Base-by-base conservation (phyloP, 768 basidiomycete species). In the Candolleomyces efflorescens region DNA sequence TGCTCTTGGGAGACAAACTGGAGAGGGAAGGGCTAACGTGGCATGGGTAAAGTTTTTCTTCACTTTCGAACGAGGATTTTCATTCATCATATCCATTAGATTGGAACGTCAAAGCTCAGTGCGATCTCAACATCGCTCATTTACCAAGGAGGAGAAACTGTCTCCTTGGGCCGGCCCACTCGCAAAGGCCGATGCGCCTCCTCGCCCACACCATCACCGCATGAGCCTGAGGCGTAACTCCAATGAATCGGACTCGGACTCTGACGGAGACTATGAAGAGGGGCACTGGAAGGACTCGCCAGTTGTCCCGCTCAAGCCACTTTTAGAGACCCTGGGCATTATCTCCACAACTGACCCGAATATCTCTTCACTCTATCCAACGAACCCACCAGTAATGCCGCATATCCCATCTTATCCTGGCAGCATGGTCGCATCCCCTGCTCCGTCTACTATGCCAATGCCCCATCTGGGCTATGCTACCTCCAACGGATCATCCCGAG, bases 161-260 rank as follows among this genome's bases (percentile, higher is more conserved):
- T 76, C 76, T 4, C 70, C 75, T 5, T 79, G 77, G 77, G 72
- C 71, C 49, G 75, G 75, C 2, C 74, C 75, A 32, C 64, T 78
- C 27, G 75, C 73, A 17, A 69, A 68, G 41, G 64, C 69, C 18
- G 67, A 71, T 45, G 68, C 63, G 41, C 61, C 63, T 37, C 63
- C 53, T 43, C 64, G 60, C 49, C 59, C 61, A 24, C 59, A 38
- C 43, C 58, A 61, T 20, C 49, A 61, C 44, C 55, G 36, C 27
- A 63, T 61, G 43, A 61, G 61, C 27, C 47, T 51, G 63, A 64
- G 43, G 61, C 60, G 13, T 65, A 47, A 27, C 53, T 64, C 13
- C 24, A 26, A 27, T 32, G 64, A 59, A 36, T 65, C 66, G 10
- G 59, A 61, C n/a, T 66, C 64, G 1, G 71, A 68, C 23, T 66